Evolutionary conservation across 345 rosid genomes (phyloP).

Genomic region (Eucalyptus marginata): DNA sequence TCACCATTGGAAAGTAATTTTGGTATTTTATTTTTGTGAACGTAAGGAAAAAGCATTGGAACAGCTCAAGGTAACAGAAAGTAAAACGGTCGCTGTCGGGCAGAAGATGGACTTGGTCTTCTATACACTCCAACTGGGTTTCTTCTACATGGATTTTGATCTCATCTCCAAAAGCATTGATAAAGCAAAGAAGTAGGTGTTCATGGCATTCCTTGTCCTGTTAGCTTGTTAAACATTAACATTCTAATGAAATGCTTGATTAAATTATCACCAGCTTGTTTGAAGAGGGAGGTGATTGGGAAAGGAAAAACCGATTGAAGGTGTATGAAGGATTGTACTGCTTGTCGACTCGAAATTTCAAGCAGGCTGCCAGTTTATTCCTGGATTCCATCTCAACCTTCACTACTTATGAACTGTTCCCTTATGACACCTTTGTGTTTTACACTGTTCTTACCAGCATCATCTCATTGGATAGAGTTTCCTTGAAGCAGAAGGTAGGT

Average conservation of each 20-base stretch:
- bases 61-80: constrained; percentile 89
- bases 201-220: not conserved
- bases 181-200: constrained; percentile 81
- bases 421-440: constrained; percentile 86
- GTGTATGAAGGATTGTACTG: constrained; percentile 92
- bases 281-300: constrained; percentile 99
- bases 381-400: constrained; percentile 97
- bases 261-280: constrained; percentile 97
- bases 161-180: constrained; percentile 91
- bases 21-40: not conserved
- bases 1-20: not conserved
- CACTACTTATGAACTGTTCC: constrained; percentile 91
- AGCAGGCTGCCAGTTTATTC: constrained; percentile 83
- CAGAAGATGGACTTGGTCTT: constrained; percentile 97
- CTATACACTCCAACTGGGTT: constrained; percentile 74
- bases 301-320: constrained; percentile 95
- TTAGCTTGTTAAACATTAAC: not conserved
- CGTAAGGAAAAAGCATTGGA: constrained; percentile 87
- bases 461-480: constrained; percentile 92
- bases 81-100: constrained; percentile 97
- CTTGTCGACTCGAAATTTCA: constrained; percentile 92
- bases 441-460: constrained; percentile 93
- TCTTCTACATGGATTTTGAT: constrained; percentile 96
- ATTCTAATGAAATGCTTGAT: not conserved
- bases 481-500: constrained; percentile 88